A percentile compares a stretch with the other conserved stretches of the same genome.
These are phyloP conservation scores for Starmerella sirachaensis DNA, from an alignment of 805 yeast species.

Conservation along the genomic window DNA sequence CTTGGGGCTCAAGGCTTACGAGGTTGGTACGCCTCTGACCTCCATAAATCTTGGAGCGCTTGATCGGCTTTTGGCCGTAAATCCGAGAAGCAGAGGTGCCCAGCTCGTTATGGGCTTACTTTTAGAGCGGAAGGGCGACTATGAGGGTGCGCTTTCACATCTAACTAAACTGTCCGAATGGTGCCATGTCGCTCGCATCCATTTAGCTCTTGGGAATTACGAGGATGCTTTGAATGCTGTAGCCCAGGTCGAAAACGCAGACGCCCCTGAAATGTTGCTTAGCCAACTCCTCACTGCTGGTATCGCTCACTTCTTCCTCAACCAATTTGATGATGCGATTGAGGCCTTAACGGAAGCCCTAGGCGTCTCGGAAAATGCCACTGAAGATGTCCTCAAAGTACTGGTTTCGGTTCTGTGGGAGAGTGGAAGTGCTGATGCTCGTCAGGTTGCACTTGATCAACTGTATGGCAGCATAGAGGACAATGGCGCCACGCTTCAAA, in stretches of 20 bases:
- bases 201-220: conserved; percentile 48
- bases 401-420: conserved; percentile 73
- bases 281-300: conserved; percentile 67
- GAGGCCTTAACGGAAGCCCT: conserved; percentile 57
- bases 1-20: conserved; percentile 44
- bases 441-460: conserved; percentile 75
- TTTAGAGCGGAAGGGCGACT: conserved; percentile 60
- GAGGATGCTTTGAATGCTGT: conserved; percentile 41
- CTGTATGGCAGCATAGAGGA: conserved; percentile 51
- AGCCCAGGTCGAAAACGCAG: too few species aligned
- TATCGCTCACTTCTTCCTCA: conserved; percentile 50
- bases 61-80: conserved; percentile 43
- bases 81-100: conserved; percentile 25
- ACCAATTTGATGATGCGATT: conserved; percentile 53
- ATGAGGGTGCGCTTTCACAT: conserved; percentile 37
- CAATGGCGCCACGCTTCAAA: conserved; percentile 53
- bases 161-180: conserved; percentile 7
- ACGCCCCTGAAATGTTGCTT: too few species aligned
- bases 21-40: conserved; percentile 7
- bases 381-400: conserved; percentile 52
- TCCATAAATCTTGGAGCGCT: conserved; percentile 30
- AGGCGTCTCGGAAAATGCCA: conserved; percentile 33
- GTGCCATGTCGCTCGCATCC: conserved; percentile 54
- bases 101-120: conserved; percentile 25
- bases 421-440: conserved; percentile 60